phyloP scores from a whole-genome alignment of 139 green algal genomes.

The Picochlorum sp. region DNA sequence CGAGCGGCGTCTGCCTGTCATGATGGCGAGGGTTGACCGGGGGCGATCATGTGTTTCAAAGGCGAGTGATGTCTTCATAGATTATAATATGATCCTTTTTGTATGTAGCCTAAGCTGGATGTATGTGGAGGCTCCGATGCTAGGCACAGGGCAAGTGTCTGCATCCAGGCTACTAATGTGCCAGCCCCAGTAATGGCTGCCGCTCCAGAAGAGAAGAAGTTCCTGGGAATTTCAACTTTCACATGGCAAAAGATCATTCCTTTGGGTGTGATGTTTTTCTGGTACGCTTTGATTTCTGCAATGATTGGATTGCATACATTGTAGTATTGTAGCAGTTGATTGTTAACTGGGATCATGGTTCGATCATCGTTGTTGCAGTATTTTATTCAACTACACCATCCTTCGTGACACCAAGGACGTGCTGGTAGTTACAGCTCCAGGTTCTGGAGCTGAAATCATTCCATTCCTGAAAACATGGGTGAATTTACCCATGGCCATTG shows the following conservation, averaged over 20 bases:
- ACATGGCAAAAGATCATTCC: conserved; percentile 86
- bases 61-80: too few relatives aligned
- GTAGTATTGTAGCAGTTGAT: neutral
- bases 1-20: too few relatives aligned
- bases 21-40: too few relatives aligned
- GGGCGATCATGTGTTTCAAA: too few relatives aligned
- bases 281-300: too few relatives aligned
- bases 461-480: conserved; percentile 98
- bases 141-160: too few relatives aligned
- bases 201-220: conserved; percentile 21
- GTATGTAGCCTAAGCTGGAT: too few relatives aligned
- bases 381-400: conserved; percentile 99
- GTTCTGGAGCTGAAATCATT: conserved; percentile 93
- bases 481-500: conserved; percentile 91
- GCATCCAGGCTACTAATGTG: too few relatives aligned
- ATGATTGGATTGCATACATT: too few relatives aligned
- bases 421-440: conserved; percentile 95
- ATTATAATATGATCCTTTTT: too few relatives aligned
- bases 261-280: conserved; percentile 97
- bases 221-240: conserved; percentile 23
- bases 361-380: conserved; percentile 39
- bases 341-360: too few relatives aligned
- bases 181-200: neutral
- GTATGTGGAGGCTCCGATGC: too few relatives aligned
- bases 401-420: conserved; percentile 98